Percentiles rank a stretch among this genome's conserved stretches.
These are phyloP conservation scores for Malus domestica DNA, from an alignment of 306 rosid species.

Conservation along the genomic window ASM211411v1 NC_041798.1:14917001-14917500, in stretches of 20 bases:
- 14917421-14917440: neutral
- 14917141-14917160: conserved; percentile 91
- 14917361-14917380: conserved; percentile 20
- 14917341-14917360: conserved; percentile 51
- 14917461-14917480: conserved; percentile 76
- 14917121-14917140: conserved; percentile 57
- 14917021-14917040: neutral
- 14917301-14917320: conserved; percentile 31
- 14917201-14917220: neutral
- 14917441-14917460: neutral
- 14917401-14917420: neutral
- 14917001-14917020: conserved; percentile 56
- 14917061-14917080: neutral
- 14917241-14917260: conserved; percentile 89
- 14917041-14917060: neutral
- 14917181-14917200: neutral
- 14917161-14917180: conserved; percentile 37
- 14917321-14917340: conserved; percentile 69
- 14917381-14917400: neutral
- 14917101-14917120: conserved; percentile 61
- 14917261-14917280: conserved; percentile 96
- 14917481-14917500: conserved; percentile 85
- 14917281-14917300: conserved; percentile 66
- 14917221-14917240: neutral
- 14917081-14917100: conserved; percentile 44